phyloP scores from a whole-genome alignment of 2,329 filamentous ascomycete species.

The Dichotomopilus funicola region DNA sequence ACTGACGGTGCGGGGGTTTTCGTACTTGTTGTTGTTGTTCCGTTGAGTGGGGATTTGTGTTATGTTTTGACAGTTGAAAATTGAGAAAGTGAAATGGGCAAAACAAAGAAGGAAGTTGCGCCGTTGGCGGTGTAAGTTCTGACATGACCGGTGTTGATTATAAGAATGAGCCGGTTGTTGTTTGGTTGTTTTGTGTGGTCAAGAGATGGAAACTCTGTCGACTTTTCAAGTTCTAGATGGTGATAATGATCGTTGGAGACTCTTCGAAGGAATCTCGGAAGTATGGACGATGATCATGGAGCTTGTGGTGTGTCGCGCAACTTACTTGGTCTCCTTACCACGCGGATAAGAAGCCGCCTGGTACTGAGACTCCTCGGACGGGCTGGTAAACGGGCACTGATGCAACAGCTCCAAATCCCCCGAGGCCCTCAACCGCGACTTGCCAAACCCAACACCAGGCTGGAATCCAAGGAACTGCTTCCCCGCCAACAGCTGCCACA shows the following conservation, averaged over 20 bases:
- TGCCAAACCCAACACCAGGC: constrained; percentile 15
- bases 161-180: no score
- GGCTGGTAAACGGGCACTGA: constrained; percentile 16
- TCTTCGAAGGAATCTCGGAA: not conserved
- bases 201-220: no score
- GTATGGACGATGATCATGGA: no score
- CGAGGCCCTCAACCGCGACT: not conserved
- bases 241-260: not conserved
- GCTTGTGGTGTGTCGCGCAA: not conserved
- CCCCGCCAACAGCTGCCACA: constrained; percentile 20
- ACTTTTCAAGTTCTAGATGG: not conserved
- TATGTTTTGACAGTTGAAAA: no score
- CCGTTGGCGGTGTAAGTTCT: no score
- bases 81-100: no score
- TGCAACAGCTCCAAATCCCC: constrained; percentile 6
- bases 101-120: no score
- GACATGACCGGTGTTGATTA: no score
- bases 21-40: no score
- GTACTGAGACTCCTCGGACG: constrained; percentile 13
- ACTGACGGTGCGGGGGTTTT: no score
- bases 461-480: constrained; percentile 20
- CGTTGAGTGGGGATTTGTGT: no score
- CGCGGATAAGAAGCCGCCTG: constrained; percentile 9
- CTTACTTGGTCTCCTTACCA: not conserved
- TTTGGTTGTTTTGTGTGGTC: no score